These are phyloP conservation scores for Pleurotus djamor DNA, from an alignment of 768 basidiomycete species.

Conservation along the genomic window DNA sequence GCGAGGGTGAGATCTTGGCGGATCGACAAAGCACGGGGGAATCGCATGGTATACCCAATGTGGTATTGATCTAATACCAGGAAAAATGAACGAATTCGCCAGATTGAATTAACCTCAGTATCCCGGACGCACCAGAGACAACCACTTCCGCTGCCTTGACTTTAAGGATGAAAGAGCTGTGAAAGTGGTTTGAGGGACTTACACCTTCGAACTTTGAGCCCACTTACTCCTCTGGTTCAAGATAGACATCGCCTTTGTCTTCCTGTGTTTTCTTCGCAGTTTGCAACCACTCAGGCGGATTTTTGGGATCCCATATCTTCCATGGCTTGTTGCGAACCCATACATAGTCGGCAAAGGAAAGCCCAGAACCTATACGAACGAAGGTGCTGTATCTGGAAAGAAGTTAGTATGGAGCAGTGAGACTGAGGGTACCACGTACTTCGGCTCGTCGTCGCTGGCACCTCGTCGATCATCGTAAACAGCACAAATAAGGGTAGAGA, in stretches of 20 bases:
- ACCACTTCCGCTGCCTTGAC: constrained; percentile 94
- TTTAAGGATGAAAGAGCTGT: constrained; percentile 89
- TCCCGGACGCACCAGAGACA: constrained; percentile 48
- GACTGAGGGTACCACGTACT: constrained; percentile 32
- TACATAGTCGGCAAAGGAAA: constrained; percentile 83
- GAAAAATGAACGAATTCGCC: no score
- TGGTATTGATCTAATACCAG: constrained; percentile 68
- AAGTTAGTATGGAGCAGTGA: neutral
- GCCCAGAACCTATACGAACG: constrained; percentile 86
- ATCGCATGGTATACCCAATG: constrained; percentile 88
- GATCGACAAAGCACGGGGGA: constrained; percentile 82
- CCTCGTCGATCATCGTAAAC: constrained; percentile 72
- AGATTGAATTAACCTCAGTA: no score
- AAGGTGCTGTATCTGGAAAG: constrained; percentile 76
- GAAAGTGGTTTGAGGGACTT: neutral
- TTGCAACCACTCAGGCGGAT: constrained; percentile 68
- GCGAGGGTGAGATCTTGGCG: constrained; percentile 73
- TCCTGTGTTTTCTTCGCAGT: constrained; percentile 61
- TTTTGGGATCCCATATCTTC: constrained; percentile 75
- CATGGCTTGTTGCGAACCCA: constrained; percentile 84
- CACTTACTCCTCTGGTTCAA: constrained; percentile 83
- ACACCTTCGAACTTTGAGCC: neutral
- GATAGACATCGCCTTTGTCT: constrained; percentile 88
- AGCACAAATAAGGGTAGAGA: constrained; percentile 88
- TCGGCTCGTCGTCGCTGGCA: constrained; percentile 56